Evolutionary conservation across 169 alveolate species (phyloP).

Genomic region (Plasmodium reichenowi): DNA sequence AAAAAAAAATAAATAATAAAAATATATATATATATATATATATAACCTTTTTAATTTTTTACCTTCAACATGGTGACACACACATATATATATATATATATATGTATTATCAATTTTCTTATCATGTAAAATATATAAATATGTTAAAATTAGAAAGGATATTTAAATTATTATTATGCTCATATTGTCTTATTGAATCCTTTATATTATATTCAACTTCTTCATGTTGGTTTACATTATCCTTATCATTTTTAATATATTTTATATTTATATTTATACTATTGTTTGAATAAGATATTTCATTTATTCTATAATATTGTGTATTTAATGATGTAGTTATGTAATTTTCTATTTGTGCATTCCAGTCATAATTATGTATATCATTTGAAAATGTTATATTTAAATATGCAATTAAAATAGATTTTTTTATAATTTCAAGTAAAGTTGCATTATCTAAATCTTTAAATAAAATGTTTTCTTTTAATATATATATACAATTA

Average conservation of each 20-base stretch:
- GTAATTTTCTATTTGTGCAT: conserved; percentile 18
- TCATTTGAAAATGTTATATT: conserved; percentile 65
- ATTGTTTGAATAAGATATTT: conserved; percentile 21
- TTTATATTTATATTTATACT: conserved; percentile 42
- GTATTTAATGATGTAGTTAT: conserved; percentile 22
- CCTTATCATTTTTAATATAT: conserved; percentile 1
- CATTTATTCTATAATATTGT: conserved; percentile 24
- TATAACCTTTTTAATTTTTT: neutral
- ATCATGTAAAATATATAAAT: conserved; percentile 14
- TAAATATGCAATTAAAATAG: conserved; percentile 54
- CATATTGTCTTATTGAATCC: conserved; percentile 30
- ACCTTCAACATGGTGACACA: neutral
- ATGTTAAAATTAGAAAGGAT: conserved; percentile 42
- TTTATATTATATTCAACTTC: conserved; percentile 45
- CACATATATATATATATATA: neutral
- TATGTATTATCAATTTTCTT: neutral
- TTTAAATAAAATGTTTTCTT: conserved; percentile 19
- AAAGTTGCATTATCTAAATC: conserved; percentile 30
- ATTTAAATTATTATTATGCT: conserved; percentile 28
- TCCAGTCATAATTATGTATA: conserved; percentile 56
- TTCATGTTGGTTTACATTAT: conserved; percentile 41
- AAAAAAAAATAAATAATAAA: neutral
- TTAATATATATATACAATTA: conserved; percentile 5
- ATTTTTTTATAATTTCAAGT: conserved; percentile 42
- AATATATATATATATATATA: neutral